These are phyloP conservation scores for Nigrospora oryzae DNA, from an alignment of 2,329 filamentous ascomycete genomes.

Conservation along the genomic window DNA sequence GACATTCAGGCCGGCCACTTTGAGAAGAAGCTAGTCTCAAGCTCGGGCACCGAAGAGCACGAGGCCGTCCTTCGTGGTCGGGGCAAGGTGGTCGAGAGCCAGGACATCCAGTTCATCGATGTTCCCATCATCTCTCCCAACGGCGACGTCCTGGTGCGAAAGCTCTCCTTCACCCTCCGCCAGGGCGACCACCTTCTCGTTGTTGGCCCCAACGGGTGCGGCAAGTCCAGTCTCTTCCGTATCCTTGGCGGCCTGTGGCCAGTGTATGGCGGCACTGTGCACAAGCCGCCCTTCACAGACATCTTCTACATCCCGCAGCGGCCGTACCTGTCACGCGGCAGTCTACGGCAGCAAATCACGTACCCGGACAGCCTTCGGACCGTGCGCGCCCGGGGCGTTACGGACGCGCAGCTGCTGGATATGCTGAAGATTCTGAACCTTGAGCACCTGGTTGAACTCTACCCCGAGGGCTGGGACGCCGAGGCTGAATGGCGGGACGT, in stretches of 20 bases:
- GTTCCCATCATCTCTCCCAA: slow-evolving; percentile 95
- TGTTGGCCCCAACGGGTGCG: slow-evolving; percentile 93
- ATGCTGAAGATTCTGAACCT: slow-evolving; percentile 78
- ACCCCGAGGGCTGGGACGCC: slow-evolving; percentile 75
- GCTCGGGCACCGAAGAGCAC: slow-evolving; percentile 73
- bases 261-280: slow-evolving; percentile 88
- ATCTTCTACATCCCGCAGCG: slow-evolving; percentile 98
- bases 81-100: slow-evolving; percentile 72
- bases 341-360: slow-evolving; percentile 91
- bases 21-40: slow-evolving; percentile 93
- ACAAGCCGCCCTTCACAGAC: slow-evolving; percentile 83
- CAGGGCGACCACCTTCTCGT: slow-evolving; percentile 88
- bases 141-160: slow-evolving; percentile 81
- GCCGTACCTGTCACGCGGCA: slow-evolving; percentile 85
- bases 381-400: slow-evolving; percentile 77
- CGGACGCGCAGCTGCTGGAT: slow-evolving; percentile 68
- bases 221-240: slow-evolving; percentile 91
- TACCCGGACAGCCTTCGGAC: slow-evolving; percentile 86
- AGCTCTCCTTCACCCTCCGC: slow-evolving; percentile 78
- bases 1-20: slow-evolving; percentile 87
- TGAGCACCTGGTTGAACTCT: slow-evolving; percentile 70
- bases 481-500: slow-evolving; percentile 97
- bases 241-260: slow-evolving; percentile 96
- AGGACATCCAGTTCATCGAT: slow-evolving; percentile 29
- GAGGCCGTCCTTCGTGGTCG: slow-evolving; percentile 74